Conservation (phyloP, 1,139 yeast genomes). For the Taphrina wiesneri region DNA sequence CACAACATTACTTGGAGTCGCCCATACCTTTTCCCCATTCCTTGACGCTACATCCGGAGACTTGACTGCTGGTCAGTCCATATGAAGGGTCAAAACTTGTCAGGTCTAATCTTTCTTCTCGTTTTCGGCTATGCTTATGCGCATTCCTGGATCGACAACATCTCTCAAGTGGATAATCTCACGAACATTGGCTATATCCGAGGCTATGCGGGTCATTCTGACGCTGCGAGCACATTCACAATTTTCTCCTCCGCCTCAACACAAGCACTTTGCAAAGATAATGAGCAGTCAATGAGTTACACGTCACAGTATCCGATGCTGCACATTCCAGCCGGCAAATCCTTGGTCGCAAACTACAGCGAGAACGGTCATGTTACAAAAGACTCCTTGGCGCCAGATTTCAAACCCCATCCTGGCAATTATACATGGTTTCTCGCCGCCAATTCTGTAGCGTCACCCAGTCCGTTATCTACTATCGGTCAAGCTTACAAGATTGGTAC, state of each 20-base stretch:
- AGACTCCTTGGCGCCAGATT: conserved; percentile 39
- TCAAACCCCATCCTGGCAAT: conserved; percentile 40
- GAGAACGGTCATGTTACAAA: conserved; percentile 41
- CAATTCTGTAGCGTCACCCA: conserved; percentile 34
- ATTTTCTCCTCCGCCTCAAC: not conserved
- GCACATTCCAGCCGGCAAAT: conserved; percentile 37
- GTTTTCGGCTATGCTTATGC: not conserved
- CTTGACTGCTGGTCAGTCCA: conserved; percentile 1
- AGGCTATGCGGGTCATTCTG: conserved; percentile 25
- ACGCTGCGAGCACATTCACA: conserved; percentile 21
- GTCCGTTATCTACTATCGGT: conserved; percentile 34
- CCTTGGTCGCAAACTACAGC: conserved; percentile 37
- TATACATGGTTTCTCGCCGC: conserved; percentile 36
- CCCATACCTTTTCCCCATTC: not conserved
- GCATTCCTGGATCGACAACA: conserved; percentile 30
- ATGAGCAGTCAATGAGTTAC: conserved; percentile 37
- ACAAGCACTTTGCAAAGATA: conserved; percentile 33
- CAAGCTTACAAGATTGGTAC: conserved; percentile 34
- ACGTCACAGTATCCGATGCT: conserved; percentile 40
- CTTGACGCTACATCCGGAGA: not conserved
- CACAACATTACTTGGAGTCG: too few relatives aligned
- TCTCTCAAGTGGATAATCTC: conserved; percentile 4
- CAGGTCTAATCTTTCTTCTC: not conserved
- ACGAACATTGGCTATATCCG: conserved; percentile 30
- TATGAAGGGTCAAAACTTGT: not conserved